phyloP scores from a whole-genome alignment of 495 filamentous ascomycete genomes.

The Apiosordaria backusii region DNA sequence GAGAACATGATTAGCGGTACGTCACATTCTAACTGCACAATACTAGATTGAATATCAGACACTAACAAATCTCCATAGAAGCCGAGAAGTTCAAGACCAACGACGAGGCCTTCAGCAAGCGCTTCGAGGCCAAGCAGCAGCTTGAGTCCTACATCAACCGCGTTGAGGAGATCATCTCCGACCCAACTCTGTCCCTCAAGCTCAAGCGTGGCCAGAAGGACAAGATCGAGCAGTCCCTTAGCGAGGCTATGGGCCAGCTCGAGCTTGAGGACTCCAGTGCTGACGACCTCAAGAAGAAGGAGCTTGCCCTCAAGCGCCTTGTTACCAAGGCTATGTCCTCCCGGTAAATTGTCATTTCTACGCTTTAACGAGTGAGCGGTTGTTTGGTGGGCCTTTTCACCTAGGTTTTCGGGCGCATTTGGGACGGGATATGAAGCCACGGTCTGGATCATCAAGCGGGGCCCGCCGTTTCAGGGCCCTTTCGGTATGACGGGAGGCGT shows the following conservation, averaged over 20 bases:
- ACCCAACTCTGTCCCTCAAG: constrained; percentile 93
- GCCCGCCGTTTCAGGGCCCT: constrained; percentile 3
- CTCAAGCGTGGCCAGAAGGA: constrained; percentile 99
- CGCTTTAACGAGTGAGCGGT: constrained; percentile 27
- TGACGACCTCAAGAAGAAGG: constrained; percentile 99
- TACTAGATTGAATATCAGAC: constrained; percentile 4
- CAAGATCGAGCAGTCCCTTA: constrained; percentile 89
- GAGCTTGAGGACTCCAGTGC: constrained; percentile 65
- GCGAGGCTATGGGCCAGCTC: constrained; percentile 50
- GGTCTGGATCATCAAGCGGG: constrained; percentile 20
- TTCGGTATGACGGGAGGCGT: constrained; percentile 30
- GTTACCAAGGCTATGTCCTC: constrained; percentile 97
- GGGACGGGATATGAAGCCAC: constrained; percentile 28
- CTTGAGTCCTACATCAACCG: constrained; percentile 98
- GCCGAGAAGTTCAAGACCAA: constrained; percentile 98
- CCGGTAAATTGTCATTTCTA: constrained; percentile 54
- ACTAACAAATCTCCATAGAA: constrained; percentile 49
- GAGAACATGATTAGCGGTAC: constrained; percentile 93
- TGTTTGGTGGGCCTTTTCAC: constrained; percentile 23
- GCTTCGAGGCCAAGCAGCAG: constrained; percentile 97
- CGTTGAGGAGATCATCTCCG: constrained; percentile 97
- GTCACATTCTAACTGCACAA: constrained; percentile 25
- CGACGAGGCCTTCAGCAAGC: constrained; percentile 98
- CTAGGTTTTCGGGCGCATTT: constrained; percentile 28
- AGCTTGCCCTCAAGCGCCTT: constrained; percentile 93